phyloP scores from a whole-genome alignment of 805 yeast species.

The Zygosaccharomyces rouxii region DNA sequence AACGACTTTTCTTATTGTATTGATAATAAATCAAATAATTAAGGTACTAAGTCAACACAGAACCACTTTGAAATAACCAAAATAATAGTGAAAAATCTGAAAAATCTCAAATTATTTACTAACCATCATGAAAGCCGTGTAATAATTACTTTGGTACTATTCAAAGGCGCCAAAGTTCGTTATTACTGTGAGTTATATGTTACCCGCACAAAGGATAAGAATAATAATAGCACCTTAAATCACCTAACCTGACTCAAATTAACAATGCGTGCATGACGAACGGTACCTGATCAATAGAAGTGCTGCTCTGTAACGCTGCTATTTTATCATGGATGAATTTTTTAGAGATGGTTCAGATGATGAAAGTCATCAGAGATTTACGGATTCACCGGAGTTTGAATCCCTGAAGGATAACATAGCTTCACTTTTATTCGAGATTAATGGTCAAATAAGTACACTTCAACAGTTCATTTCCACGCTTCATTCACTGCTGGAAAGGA shows the following conservation, averaged over 20 bases:
- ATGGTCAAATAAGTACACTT: slow-evolving; percentile 48
- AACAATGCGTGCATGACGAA: not conserved
- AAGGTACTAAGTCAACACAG: no score
- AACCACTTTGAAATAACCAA: no score
- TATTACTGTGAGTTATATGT: not conserved
- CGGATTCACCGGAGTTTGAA: slow-evolving; percentile 54
- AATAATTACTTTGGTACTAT: no score
- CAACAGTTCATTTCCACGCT: slow-evolving; percentile 43
- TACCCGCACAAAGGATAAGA: not conserved
- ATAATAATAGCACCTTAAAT: not conserved
- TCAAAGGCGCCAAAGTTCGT: not conserved
- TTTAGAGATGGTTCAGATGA: slow-evolving; percentile 4
- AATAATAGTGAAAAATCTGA: no score
- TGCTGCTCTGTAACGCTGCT: not conserved
- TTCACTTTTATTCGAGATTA: slow-evolving; percentile 46
- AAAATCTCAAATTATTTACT: no score
- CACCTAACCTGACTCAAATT: not conserved
- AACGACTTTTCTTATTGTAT: no score
- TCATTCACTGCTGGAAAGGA: slow-evolving; percentile 17
- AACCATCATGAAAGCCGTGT: no score
- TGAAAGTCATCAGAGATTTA: slow-evolving; percentile 21
- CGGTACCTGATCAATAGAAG: not conserved
- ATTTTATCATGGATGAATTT: not conserved
- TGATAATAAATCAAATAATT: no score
- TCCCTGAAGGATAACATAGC: slow-evolving; percentile 42